A percentile compares a stretch with the other conserved stretches of the same genome.
Conservation (phyloP, 305 asterid genomes). For the Coffea humblotiana region DNA sequence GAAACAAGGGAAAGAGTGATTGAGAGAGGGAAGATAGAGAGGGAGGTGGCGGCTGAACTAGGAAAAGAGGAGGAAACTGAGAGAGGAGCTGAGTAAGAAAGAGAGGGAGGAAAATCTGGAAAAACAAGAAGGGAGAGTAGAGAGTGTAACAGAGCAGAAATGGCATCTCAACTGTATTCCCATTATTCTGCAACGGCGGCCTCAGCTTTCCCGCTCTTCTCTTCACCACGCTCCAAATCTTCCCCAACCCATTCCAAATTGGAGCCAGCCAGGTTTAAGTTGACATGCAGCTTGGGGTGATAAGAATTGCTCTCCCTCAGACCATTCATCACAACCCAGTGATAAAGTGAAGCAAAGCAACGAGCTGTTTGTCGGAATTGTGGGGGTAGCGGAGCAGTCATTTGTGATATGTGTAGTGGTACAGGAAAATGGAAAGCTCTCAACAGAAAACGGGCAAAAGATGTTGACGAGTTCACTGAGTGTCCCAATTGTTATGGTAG, state of each 20-base stretch:
- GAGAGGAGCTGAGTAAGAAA: no score
- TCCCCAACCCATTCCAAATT: slow-evolving; percentile 24
- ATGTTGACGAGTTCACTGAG: slow-evolving; percentile 89
- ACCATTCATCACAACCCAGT: slow-evolving; percentile 34
- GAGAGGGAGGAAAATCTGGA: no score
- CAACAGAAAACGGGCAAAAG: slow-evolving; percentile 94
- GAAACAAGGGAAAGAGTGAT: no score
- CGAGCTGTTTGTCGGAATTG: slow-evolving; percentile 79
- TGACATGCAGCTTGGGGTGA: slow-evolving; percentile 55
- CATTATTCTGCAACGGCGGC: neutral
- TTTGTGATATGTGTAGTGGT: slow-evolving; percentile 99
- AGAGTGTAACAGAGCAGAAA: neutral
- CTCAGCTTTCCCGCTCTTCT: slow-evolving; percentile 9
- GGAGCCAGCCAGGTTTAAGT: slow-evolving; percentile 38
- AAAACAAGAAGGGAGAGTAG: no score
- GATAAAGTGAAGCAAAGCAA: slow-evolving; percentile 55
- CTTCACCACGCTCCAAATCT: neutral
- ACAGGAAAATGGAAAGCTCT: slow-evolving; percentile 99
- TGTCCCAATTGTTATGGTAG: slow-evolving; percentile 99
- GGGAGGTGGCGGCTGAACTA: no score
- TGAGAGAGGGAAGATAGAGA: no score
- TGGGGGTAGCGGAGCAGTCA: slow-evolving; percentile 89
- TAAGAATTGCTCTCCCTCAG: slow-evolving; percentile 43
- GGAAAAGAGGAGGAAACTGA: no score
- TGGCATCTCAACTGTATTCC: slow-evolving; percentile 10